Evolutionary conservation across 345 rosid genomes (phyloP), one percentile per base, ranked within the genome.

Genomic region (Kandelia obovata): DNA sequence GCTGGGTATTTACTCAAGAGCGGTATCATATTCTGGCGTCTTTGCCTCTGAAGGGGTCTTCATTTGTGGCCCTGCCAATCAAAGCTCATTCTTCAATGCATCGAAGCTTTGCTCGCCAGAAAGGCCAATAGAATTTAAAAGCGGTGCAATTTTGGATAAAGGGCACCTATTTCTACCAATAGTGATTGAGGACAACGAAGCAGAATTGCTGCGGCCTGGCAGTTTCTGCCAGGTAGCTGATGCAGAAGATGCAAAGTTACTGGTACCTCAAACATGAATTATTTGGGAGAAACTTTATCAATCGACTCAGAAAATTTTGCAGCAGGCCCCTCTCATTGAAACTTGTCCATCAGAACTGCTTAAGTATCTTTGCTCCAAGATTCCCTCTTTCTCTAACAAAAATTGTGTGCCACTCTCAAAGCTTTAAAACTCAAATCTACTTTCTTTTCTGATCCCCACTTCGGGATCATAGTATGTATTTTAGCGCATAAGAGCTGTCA

Each of bases 201-300:
- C 83, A 13, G 92, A 86, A 79, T 59, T 85, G 69, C 66, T 86
- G 4, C 87, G 92, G 92, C 96, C 92, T 0, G 96, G 90, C 59
- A 87, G 90, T 77, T 89, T 86, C 70, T 85, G 83, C 57, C 85
- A 79, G 72, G 78, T 68, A 39, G 69, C 64, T 62, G 80, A 77
- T 21, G 71, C 71, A 53, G 73, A 72, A 21, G 64, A 67, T 20
- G 11, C 58, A 69, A 70, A 57, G 53, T 80, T 67, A 60, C 78
- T 16, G 81, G 73, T 55, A 71, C 67, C 58, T 74, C 85, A 15
- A 74, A 71, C 25, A 53, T 77, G 79, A 79, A 72, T 72, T 82
- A 73, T 70, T 56, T 76, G 62, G 81, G 75, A 39, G 76, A 67
- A 56, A 68, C 74, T 55, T 80, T 80, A 68, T 46, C 74, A 3